These are phyloP conservation scores for Sporothrix inflata DNA, from an alignment of 2,329 filamentous ascomycete species.

Conservation along the genomic window DNA sequence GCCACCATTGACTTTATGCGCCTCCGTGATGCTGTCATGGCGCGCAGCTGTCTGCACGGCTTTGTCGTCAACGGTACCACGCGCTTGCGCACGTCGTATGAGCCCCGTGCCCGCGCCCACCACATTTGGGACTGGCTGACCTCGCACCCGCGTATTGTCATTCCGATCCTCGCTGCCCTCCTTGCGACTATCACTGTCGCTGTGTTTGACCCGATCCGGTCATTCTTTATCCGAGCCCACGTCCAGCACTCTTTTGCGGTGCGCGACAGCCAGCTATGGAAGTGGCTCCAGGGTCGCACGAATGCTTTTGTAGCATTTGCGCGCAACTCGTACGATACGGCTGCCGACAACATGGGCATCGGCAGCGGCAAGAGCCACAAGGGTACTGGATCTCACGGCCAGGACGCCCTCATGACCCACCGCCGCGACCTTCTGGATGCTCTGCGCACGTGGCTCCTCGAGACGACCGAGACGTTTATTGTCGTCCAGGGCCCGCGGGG, in stretches of 20 bases:
- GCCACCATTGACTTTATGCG: constrained; percentile 77
- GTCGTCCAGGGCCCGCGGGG: constrained; percentile 91
- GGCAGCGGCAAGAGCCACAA: constrained; percentile 45
- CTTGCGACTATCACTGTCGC: constrained; percentile 82
- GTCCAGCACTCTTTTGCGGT: constrained; percentile 77
- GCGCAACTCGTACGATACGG: constrained; percentile 48
- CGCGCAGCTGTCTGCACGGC: constrained; percentile 90
- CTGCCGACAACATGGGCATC: constrained; percentile 65
- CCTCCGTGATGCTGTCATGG: constrained; percentile 79
- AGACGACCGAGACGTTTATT: constrained; percentile 88
- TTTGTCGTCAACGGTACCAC: constrained; percentile 67
- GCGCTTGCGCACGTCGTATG: constrained; percentile 78
- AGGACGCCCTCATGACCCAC: constrained; percentile 86
- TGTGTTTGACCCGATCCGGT: constrained; percentile 91
- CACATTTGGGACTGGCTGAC: constrained; percentile 87
- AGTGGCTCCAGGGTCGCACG: constrained; percentile 78
- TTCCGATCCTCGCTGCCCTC: constrained; percentile 79
- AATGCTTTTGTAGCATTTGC: constrained; percentile 65
- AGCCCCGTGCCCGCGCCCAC: constrained; percentile 74
- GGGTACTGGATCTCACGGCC: constrained; percentile 48
- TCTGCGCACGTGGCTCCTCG: constrained; percentile 82
- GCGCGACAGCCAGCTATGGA: constrained; percentile 71
- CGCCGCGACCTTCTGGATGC: constrained; percentile 80
- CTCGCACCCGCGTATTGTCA: constrained; percentile 82
- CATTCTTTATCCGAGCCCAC: constrained; percentile 88